These are phyloP conservation scores for Yamadazyma epiphylla DNA, from an alignment of 1,139 yeast genomes.

Conservation along the genomic window DNA sequence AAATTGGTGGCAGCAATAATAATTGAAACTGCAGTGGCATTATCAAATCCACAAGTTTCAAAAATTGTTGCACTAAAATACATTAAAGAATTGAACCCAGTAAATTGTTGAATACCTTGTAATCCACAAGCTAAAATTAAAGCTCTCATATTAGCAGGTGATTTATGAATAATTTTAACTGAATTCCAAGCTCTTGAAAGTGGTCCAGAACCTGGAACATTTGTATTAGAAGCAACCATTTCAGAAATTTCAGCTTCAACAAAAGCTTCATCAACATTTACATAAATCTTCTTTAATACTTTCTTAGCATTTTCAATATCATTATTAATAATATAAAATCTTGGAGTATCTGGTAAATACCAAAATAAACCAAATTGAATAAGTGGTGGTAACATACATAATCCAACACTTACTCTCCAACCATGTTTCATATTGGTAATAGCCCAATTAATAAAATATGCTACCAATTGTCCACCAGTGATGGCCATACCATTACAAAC, in stretches of 20 bases:
- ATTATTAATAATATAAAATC: conserved; percentile 75
- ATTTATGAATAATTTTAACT: conserved; percentile 63
- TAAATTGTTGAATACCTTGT: conserved; percentile 93
- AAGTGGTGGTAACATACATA: conserved; percentile 84
- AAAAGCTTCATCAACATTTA: conserved; percentile 51
- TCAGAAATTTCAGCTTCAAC: conserved; percentile 60
- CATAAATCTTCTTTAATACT: conserved; percentile 60
- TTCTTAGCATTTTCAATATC: conserved; percentile 58
- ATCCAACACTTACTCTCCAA: conserved; percentile 90
- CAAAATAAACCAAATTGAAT: conserved; percentile 71
- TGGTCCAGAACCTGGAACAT: conserved; percentile 60
- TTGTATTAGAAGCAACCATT: conserved; percentile 52
- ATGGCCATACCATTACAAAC: conserved; percentile 65
- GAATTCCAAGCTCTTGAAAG: conserved; percentile 56
- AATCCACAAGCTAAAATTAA: conserved; percentile 84
- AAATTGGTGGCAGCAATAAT: conserved; percentile 92
- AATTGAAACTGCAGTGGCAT: conserved; percentile 90
- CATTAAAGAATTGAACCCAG: conserved; percentile 94
- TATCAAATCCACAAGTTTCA: conserved; percentile 79
- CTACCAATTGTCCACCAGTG: conserved; percentile 89
- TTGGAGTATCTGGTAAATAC: conserved; percentile 93
- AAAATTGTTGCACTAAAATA: conserved; percentile 89
- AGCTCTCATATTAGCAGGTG: conserved; percentile 84
- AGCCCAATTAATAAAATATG: conserved; percentile 93
- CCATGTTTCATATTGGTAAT: conserved; percentile 70